Evolutionary conservation across 768 basidiomycete genomes (phyloP), one percentile per base, ranked within the genome.

Genomic region (Rhizopogon rudus): DNA sequence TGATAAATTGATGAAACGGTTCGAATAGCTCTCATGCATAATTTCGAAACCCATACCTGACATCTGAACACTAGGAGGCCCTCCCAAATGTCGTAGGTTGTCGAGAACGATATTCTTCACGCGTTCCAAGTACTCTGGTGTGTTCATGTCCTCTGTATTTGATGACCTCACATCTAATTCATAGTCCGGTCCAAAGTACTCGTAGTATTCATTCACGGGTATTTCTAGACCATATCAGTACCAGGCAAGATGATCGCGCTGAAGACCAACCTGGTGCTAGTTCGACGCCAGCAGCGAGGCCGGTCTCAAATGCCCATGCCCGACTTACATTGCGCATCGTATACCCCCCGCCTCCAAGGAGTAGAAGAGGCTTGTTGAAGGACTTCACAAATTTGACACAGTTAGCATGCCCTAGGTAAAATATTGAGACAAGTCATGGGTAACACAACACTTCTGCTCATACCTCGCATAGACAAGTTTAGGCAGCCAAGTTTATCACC

Each of bases 181-280:
- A 65, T 98, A 98, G 64, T 96, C 93, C 3, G 97, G 97, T 0
- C 97, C 97, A 69, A 98, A 98, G 71, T 98, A 98, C 67, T 98
- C 96, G 66, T 95, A 98, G 73, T 98, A 99, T 73, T 99, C 97
- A 65, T 98, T 99, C 60, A 95, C 88, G 2, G 97, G 97, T 52
- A 99, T 96, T 66, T 92, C 96, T 95, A 64, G n/a, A n/a, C 20
- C 28, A 25, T 12, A 55, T 61, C 43, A 60, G 60, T 51, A 51
- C 35, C 4, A 39, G 9, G n/a, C 52, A 14, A n/a, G 48, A 51
- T 7, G 33, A n/a, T 33, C 8, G 9, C 0, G 8, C 22, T 3
- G 13, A 53, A 49, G 16, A 61, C 72, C 52, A 73, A 94, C 95
- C 84, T 62, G 84, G 79, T 17, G 85, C 87, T 13, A 99, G 81